Evolutionary conservation across 345 rosid species (phyloP).

Genomic region (Physaria fendleri): DNA sequence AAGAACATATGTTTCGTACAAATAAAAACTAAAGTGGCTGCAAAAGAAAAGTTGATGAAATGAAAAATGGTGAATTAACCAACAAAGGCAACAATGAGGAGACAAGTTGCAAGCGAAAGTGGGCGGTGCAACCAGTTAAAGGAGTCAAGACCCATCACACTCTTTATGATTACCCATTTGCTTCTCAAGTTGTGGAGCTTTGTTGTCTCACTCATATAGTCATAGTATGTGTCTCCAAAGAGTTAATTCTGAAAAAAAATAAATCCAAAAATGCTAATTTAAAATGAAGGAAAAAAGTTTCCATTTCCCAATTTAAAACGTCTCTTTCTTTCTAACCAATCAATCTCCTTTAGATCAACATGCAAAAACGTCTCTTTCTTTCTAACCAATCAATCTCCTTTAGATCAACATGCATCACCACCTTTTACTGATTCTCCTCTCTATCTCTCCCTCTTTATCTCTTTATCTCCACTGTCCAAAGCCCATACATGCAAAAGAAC

Average conservation of each 20-base stretch:
- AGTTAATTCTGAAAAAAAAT: not conserved
- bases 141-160: conserved; percentile 16
- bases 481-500: conserved; percentile 52
- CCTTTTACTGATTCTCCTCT: conserved; percentile 18
- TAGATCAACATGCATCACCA: conserved; percentile 40
- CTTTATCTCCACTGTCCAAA: conserved; percentile 62
- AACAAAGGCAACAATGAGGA: conserved; percentile 17
- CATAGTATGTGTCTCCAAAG: not conserved
- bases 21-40: no score
- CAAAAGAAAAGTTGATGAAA: no score
- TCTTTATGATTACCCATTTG: conserved; percentile 24
- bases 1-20: no score
- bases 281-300: conserved; percentile 11
- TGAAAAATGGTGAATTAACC: no score
- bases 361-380: conserved; percentile 38
- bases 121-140: conserved; percentile 25
- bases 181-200: conserved; percentile 20
- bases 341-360: conserved; percentile 32
- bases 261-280: conserved; percentile 15
- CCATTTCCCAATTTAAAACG: conserved; percentile 39
- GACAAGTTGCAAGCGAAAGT: conserved; percentile 23
- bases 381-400: conserved; percentile 38
- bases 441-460: conserved; percentile 31
- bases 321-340: conserved; percentile 40
- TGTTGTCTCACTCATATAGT: no score